These are phyloP conservation scores for Glomus cerebriforme DNA, from an alignment of 192 early-diverging fungal genomes.

Conservation along the genomic window DNA sequence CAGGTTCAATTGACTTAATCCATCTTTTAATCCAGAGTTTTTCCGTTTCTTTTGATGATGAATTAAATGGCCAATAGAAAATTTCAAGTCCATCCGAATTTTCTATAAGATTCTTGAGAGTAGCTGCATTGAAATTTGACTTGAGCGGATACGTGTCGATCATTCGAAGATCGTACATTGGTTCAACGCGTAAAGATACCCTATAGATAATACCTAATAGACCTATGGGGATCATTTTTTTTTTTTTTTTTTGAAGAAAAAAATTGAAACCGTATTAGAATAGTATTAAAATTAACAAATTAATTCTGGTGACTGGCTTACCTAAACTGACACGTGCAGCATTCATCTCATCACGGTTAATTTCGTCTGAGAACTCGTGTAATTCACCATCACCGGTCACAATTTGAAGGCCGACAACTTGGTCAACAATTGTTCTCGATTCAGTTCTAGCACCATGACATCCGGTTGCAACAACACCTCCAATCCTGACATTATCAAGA, in stretches of 20 bases:
- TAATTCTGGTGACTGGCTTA: background rate
- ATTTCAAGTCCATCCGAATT: conserved; percentile 37
- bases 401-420: conserved; percentile 21
- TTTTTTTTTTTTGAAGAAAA: too few relatives aligned
- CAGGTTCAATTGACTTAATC: conserved; percentile 30
- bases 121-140: background rate
- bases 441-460: conserved; percentile 15
- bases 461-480: conserved; percentile 24
- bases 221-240: too few relatives aligned
- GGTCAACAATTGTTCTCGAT: background rate
- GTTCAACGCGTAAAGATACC: conserved; percentile 37
- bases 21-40: conserved; percentile 45
- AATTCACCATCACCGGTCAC: conserved; percentile 23
- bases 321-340: conserved; percentile 33
- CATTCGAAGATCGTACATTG: conserved; percentile 46
- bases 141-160: conserved; percentile 33
- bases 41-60: conserved; percentile 21
- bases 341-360: conserved; percentile 22
- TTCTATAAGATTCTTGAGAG: conserved; percentile 19
- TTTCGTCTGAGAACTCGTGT: conserved; percentile 29
- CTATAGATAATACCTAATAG: conserved; percentile 43
- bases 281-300: background rate
- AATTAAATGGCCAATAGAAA: conserved; percentile 46
- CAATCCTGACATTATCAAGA: background rate
- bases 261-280: background rate